Percentiles rank a stretch among this genome's conserved stretches.
Evolutionary conservation across 345 rosid genomes (phyloP).

Genomic region (Jatropha curcas): DNA sequence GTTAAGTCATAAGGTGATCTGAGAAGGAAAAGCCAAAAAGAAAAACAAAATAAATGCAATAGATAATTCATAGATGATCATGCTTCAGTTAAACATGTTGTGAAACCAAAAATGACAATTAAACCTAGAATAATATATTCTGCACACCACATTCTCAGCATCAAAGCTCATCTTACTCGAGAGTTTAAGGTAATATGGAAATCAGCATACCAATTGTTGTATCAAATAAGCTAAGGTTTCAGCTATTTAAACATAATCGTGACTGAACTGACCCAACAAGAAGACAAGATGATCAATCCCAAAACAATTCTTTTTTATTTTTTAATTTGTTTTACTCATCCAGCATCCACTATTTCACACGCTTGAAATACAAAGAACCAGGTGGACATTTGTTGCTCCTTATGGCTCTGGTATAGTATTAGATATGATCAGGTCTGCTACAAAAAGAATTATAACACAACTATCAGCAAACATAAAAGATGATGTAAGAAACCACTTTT

Average conservation of each 20-base stretch:
- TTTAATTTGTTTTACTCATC: not conserved
- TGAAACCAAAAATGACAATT: not conserved
- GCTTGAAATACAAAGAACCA: not conserved
- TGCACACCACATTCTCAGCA: not conserved
- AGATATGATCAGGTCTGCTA: not conserved
- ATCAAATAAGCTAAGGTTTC: not conserved
- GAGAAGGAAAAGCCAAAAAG: not conserved
- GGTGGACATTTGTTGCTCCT: not conserved
- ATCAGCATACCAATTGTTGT: not conserved
- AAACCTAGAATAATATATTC: not conserved
- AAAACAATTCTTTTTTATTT: not conserved
- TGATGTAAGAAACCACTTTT: too few species aligned
- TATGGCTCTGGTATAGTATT: not conserved
- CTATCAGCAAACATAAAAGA: not conserved
- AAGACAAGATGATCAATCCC: not conserved
- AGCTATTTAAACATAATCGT: too few species aligned
- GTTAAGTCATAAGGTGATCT: not conserved
- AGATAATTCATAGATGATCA: not conserved
- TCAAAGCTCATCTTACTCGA: not conserved
- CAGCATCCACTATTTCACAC: not conserved
- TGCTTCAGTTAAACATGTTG: not conserved
- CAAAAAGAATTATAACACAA: not conserved
- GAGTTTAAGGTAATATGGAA: not conserved
- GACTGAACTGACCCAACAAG: not conserved
- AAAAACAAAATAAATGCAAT: not conserved